Base-by-base conservation (phyloP, 75 land plant species). In the Pinus albicaulis region DNA sequence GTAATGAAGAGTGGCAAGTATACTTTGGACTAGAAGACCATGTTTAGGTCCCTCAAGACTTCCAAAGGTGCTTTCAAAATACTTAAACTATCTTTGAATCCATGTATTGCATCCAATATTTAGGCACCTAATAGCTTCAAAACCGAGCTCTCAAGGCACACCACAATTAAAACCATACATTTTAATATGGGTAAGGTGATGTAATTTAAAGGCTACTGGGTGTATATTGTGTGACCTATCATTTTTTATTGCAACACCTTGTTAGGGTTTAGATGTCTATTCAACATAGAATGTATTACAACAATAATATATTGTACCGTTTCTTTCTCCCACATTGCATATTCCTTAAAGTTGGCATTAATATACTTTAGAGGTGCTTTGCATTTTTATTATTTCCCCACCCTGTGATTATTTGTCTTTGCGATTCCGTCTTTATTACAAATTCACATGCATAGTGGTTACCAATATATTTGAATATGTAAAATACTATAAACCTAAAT, bases 1-100 rank as follows among this genome's bases (percentile, higher is more conserved):
- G 93, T 86, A 22, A 86, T 91, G 91, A 88, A 88, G 85, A 84
- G 89, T 57, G 91, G 89, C 7, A 91, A 88, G 74, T 91, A 80
- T 76, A 89, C 91, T 1, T 81, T 89, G 19, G 91, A 91, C 0
- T 89, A 89, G 78, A 91, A 85, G 74, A 87, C 92, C 41, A 87
- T 86, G 1, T 88, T 92, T 34, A 75, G 73, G 14, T 61, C 94
- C 15, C 88, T 92, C 55, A 62, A 92, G 7, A 78, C 80, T 78
- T 92, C 93, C 60, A 89, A 89, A 74, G 87, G 94, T 91, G 36
- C 14, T 16, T 11, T 48, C 11, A 10, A 48, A 11, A 10, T 7
- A 10, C 12, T 48, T 48, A 48, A 48, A 48, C 1, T 8, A 48
- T 11, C 12, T 48, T 48, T 48, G 11, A 48, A 48, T 48, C 53